Conservation (phyloP, 306 rosid species). For the Corylus avellana region DNA sequence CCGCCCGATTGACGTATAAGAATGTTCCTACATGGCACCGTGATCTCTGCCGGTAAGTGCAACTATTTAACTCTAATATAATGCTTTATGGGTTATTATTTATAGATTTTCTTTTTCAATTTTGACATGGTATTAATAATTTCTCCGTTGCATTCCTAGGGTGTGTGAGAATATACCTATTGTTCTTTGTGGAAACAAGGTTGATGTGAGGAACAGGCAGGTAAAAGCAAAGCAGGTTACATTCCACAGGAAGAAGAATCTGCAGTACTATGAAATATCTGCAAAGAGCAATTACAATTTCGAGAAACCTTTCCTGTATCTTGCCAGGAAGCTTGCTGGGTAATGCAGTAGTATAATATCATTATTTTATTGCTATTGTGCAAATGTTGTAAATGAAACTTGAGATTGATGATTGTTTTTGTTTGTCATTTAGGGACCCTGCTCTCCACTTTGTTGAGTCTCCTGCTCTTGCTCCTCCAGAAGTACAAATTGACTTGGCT, state of each 20-base stretch:
- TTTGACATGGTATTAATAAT: background rate
- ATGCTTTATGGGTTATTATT: background rate
- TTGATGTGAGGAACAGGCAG: slow-evolving; percentile 80
- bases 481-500: slow-evolving; percentile 58
- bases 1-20: slow-evolving; percentile 69
- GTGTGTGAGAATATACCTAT: slow-evolving; percentile 82
- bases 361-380: background rate
- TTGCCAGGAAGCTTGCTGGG: slow-evolving; percentile 83
- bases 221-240: slow-evolving; percentile 83
- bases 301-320: slow-evolving; percentile 78
- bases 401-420: slow-evolving; percentile 2
- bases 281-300: slow-evolving; percentile 85
- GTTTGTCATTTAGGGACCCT: slow-evolving; percentile 44
- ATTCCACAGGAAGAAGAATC: slow-evolving; percentile 82
- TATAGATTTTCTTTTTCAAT: background rate
- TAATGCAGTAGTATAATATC: slow-evolving; percentile 16
- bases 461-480: slow-evolving; percentile 89
- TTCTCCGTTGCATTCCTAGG: slow-evolving; percentile 27
- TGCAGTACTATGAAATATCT: slow-evolving; percentile 80
- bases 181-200: slow-evolving; percentile 84
- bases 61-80: background rate
- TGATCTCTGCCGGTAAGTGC: slow-evolving; percentile 66
- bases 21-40: slow-evolving; percentile 85
- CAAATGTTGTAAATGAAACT: background rate
- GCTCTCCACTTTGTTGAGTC: slow-evolving; percentile 72